Conservation (phyloP, 768 basidiomycete genomes). For the Lyophyllum shimeji region DNA sequence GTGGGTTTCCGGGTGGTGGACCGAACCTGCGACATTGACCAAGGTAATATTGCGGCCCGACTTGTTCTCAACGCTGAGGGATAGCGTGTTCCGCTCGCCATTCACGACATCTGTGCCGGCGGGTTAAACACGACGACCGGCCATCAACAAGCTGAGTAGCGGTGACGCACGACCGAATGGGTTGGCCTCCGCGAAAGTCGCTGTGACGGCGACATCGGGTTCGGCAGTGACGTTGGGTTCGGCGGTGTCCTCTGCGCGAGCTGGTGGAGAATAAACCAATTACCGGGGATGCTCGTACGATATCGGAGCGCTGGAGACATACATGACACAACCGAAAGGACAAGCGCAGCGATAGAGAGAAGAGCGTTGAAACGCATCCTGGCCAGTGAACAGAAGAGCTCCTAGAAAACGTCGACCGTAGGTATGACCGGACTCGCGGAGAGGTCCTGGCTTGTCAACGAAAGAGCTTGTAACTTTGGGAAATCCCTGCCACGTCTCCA, state of each 20-base stretch:
- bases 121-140: constrained; percentile 10
- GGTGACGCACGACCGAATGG: constrained; percentile 69
- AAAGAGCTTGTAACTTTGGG: background rate
- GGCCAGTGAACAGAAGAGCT: background rate
- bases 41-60: constrained; percentile 72
- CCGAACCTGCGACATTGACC: constrained; percentile 60
- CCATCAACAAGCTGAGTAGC: background rate
- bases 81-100: constrained; percentile 73
- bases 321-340: constrained; percentile 20
- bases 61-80: constrained; percentile 71
- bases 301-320: constrained; percentile 11
- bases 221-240: constrained; percentile 58
- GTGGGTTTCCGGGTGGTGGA: constrained; percentile 64
- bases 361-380: constrained; percentile 21
- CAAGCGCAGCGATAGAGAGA: constrained; percentile 13
- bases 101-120: constrained; percentile 70
- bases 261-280: constrained; percentile 12
- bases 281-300: background rate
- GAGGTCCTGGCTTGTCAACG: background rate
- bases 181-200: constrained; percentile 70
- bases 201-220: constrained; percentile 54
- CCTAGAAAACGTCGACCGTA: background rate
- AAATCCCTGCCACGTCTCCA: constrained; percentile 18
- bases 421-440: background rate
- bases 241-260: constrained; percentile 27